phyloP scores from a whole-genome alignment of 768 basidiomycete species.

The Nidularia pulvinata region DNA sequence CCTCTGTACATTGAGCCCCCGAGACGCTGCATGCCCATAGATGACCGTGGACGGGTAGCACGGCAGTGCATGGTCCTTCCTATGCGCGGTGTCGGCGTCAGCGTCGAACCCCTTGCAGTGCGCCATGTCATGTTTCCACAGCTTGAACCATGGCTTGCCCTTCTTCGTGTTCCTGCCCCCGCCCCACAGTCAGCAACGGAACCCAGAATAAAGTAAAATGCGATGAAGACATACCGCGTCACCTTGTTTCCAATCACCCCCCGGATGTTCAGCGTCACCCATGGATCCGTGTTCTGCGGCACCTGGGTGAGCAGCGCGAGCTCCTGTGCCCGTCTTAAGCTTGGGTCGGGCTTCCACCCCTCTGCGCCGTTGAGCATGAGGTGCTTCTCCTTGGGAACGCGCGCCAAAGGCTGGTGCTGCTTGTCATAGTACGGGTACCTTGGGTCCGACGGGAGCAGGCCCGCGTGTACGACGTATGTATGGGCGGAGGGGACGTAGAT shows the following conservation, averaged over 20 bases:
- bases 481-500: slow-evolving; percentile 79
- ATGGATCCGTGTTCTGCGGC: slow-evolving; percentile 78
- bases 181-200: not conserved
- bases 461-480: slow-evolving; percentile 80
- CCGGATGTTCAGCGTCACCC: slow-evolving; percentile 76
- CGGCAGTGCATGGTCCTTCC: slow-evolving; percentile 29
- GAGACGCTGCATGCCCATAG: slow-evolving; percentile 84
- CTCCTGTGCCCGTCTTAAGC: slow-evolving; percentile 64
- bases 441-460: slow-evolving; percentile 76
- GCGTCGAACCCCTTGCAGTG: slow-evolving; percentile 51
- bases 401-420: slow-evolving; percentile 68
- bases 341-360: slow-evolving; percentile 8
- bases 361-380: not conserved
- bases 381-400: slow-evolving; percentile 35
- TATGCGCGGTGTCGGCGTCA: not conserved
- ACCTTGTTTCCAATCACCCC: slow-evolving; percentile 44
- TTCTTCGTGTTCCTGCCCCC: slow-evolving; percentile 16
- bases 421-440: slow-evolving; percentile 35
- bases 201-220: not conserved
- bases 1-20: slow-evolving; percentile 79
- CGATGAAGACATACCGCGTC: slow-evolving; percentile 31
- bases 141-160: slow-evolving; percentile 74
- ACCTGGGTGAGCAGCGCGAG: slow-evolving; percentile 62
- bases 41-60: slow-evolving; percentile 80
- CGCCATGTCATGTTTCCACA: slow-evolving; percentile 72